A percentile compares a stretch with the other conserved stretches of the same genome.
phyloP scores from a whole-genome alignment of 192 early-diverging fungal species.

The Lunasporangiospora selenospora region DNA sequence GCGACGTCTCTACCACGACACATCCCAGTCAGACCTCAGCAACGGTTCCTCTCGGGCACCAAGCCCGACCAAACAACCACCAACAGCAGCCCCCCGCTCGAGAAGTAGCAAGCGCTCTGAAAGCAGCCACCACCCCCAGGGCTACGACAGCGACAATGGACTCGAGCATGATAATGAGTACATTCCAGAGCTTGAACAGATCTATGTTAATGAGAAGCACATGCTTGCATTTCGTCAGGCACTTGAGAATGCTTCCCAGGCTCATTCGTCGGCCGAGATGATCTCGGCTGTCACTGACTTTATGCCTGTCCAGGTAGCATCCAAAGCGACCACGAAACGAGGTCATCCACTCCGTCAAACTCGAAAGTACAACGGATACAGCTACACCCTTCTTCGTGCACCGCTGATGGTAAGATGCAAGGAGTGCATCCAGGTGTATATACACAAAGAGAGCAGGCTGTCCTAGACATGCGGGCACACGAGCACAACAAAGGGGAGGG shows the following conservation, averaged over 20 bases:
- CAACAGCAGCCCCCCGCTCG: no score
- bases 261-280: slow-evolving; percentile 51
- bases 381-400: slow-evolving; percentile 57
- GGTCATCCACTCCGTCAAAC: no score
- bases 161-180: background rate
- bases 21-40: slow-evolving; percentile 36
- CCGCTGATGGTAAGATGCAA: slow-evolving; percentile 66
- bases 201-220: slow-evolving; percentile 56
- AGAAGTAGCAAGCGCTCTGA: no score
- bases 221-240: slow-evolving; percentile 55
- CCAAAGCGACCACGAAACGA: slow-evolving; percentile 25
- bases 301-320: slow-evolving; percentile 52
- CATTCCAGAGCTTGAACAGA: slow-evolving; percentile 46
- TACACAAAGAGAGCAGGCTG: no score
- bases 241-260: slow-evolving; percentile 48
- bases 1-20: slow-evolving; percentile 9
- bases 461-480: no score
- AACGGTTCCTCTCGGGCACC: slow-evolving; percentile 20
- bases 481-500: no score
- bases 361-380: slow-evolving; percentile 48
- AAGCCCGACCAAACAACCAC: slow-evolving; percentile 23
- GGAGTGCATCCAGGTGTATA: no score
- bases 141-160: no score
- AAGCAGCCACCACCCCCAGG: no score
- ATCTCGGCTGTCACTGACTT: slow-evolving; percentile 61